These are phyloP conservation scores for Nicotiana otophora DNA, from an alignment of 257 asterid species.

Conservation along the genomic window DNA sequence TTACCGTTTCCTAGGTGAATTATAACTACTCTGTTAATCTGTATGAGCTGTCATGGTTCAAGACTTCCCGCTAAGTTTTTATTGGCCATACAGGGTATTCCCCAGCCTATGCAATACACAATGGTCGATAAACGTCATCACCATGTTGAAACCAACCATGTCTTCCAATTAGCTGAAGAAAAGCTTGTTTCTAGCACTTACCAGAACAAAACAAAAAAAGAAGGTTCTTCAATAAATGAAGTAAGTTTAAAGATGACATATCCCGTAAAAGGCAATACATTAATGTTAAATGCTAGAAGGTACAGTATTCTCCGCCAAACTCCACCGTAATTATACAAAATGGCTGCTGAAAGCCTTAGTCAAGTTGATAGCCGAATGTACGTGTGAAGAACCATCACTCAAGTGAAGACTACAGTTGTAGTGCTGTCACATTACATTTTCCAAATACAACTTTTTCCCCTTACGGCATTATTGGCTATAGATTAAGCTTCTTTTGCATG, in stretches of 20 bases:
- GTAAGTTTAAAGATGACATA: not conserved
- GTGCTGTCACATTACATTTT: not conserved
- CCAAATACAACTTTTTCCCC: not conserved
- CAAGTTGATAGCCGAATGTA: not conserved
- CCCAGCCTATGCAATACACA: not conserved
- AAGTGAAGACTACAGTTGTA: not conserved
- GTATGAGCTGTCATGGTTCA: not conserved
- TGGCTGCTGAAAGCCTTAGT: not conserved
- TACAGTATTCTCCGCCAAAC: not conserved
- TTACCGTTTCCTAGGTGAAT: not conserved
- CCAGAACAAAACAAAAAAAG: not conserved
- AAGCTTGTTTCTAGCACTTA: slow-evolving; percentile 1
- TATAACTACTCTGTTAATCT: not conserved
- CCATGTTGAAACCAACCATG: not conserved
- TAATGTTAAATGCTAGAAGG: not conserved
- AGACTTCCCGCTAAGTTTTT: not conserved
- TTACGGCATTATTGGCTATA: not conserved
- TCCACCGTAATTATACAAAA: not conserved
- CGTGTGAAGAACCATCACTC: not conserved
- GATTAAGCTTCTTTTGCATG: not conserved
- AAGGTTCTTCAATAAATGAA: not conserved
- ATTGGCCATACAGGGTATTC: not conserved
- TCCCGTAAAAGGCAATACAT: not conserved
- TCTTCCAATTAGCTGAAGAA: not conserved
- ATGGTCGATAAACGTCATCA: not conserved